These are phyloP conservation scores for Firmiana major DNA, from an alignment of 345 rosid genomes.

Conservation along the genomic window DNA sequence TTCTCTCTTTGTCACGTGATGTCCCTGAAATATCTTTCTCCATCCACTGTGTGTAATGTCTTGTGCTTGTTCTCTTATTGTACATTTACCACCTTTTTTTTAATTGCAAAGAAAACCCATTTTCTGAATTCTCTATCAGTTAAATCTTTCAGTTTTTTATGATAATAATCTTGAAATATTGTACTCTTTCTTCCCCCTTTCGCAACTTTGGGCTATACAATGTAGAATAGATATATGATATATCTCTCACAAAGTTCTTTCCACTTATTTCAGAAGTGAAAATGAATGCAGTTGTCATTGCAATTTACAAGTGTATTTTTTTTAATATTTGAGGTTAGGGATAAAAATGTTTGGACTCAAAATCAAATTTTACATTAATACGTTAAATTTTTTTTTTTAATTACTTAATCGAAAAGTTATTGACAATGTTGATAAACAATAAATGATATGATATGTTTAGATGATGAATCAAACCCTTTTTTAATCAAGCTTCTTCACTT, in stretches of 20 bases:
- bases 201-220: too few species aligned
- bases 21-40: background rate
- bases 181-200: background rate
- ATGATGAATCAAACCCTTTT: background rate
- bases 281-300: background rate
- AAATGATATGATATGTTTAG: background rate
- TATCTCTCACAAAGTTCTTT: too few species aligned
- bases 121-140: background rate
- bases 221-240: too few species aligned
- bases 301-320: background rate
- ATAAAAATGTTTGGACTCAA: too few species aligned
- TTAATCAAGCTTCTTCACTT: background rate
- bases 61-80: background rate
- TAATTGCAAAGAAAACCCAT: background rate
- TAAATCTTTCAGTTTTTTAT: background rate
- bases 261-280: too few species aligned
- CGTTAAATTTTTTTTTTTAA: too few species aligned
- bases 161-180: too few species aligned
- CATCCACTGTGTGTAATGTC: background rate
- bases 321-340: too few species aligned
- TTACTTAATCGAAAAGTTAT: too few species aligned
- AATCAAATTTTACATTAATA: too few species aligned
- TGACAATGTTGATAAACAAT: background rate
- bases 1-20: slow-evolving; percentile 1
- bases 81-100: background rate